Conservation (phyloP, 2,329 filamentous ascomycete genomes). For the Ophiostoma fasciatum region DNA sequence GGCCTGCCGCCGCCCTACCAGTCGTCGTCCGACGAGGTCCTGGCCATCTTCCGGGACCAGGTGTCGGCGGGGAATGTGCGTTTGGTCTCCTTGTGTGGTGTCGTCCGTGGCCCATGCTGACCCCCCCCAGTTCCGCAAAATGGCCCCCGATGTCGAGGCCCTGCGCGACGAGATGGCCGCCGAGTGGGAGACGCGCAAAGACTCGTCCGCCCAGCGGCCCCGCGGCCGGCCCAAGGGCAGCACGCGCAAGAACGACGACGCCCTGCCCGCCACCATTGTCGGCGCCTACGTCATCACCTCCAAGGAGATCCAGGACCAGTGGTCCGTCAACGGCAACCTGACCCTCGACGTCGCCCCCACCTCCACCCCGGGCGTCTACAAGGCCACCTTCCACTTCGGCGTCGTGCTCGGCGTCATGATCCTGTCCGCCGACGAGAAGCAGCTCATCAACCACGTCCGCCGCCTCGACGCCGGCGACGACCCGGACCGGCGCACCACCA, state of each 20-base stretch:
- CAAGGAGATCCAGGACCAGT: conserved; percentile 13
- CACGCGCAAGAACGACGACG: conserved; percentile 10
- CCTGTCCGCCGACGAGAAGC: conserved; percentile 13
- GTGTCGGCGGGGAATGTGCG: conserved; percentile 10
- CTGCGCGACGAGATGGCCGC: conserved; percentile 11
- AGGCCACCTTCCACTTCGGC: conserved; percentile 18
- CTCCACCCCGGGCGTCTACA: conserved; percentile 14
- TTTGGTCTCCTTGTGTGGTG: neutral
- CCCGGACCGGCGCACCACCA: conserved; percentile 7
- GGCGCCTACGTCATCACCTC: conserved; percentile 17
- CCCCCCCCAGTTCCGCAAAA: conserved; percentile 9
- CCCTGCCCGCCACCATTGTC: conserved; percentile 10
- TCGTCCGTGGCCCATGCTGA: neutral
- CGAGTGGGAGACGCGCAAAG: conserved; percentile 12
- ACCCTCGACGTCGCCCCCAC: conserved; percentile 15
- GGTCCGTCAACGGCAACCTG: conserved; percentile 15
- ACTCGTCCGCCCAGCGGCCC: conserved; percentile 8
- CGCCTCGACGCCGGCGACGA: conserved; percentile 12
- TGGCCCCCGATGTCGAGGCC: conserved; percentile 11
- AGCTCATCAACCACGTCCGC: conserved; percentile 14
- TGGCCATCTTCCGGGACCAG: conserved; percentile 11
- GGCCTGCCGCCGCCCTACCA: conserved; percentile 13
- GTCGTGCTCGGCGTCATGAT: conserved; percentile 18
- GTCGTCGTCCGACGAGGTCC: conserved; percentile 12
- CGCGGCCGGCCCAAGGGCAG: conserved; percentile 13